phyloP scores from a whole-genome alignment of 1,284 basidiomycete species.

The Microbotryum violaceum region DNA sequence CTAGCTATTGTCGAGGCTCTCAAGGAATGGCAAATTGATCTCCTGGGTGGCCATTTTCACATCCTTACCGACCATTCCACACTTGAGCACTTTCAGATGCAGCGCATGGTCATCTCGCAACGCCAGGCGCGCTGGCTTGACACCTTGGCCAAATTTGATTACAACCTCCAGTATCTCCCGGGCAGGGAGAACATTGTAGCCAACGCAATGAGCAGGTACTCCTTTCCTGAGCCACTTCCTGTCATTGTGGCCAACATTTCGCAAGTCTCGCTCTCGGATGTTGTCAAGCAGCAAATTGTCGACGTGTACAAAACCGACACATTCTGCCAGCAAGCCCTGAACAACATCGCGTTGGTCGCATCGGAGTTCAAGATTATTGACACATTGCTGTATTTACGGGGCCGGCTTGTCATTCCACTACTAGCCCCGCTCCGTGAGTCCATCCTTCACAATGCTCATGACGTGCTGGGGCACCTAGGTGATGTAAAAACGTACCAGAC shows the following conservation, averaged over 20 bases:
- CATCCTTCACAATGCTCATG: slow-evolving; percentile 37
- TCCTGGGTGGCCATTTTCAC: slow-evolving; percentile 36
- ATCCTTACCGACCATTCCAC: slow-evolving; percentile 46
- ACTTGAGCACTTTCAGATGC: slow-evolving; percentile 42
- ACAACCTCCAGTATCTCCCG: slow-evolving; percentile 35
- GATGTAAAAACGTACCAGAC: slow-evolving; percentile 41
- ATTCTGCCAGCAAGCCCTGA: slow-evolving; percentile 36
- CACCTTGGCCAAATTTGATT: slow-evolving; percentile 43
- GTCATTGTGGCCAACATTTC: slow-evolving; percentile 29
- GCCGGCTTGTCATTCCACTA: slow-evolving; percentile 35
- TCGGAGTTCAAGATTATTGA: slow-evolving; percentile 4
- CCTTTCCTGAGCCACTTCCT: not conserved
- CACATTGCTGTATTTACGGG: slow-evolving; percentile 7
- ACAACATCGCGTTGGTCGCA: not conserved
- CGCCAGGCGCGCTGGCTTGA: slow-evolving; percentile 7
- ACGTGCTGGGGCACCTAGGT: slow-evolving; percentile 43
- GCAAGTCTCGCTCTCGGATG: slow-evolving; percentile 40
- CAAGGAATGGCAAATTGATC: slow-evolving; percentile 15
- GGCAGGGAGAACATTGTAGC: slow-evolving; percentile 41
- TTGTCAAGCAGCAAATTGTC: slow-evolving; percentile 34
- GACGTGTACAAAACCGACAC: slow-evolving; percentile 37
- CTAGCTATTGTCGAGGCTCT: slow-evolving; percentile 21
- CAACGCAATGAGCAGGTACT: slow-evolving; percentile 21
- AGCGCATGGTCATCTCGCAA: slow-evolving; percentile 39
- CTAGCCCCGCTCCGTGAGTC: slow-evolving; percentile 24